Base-by-base conservation (phyloP, 2,329 filamentous ascomycete genomes). In the Colletotrichum sublineola region DNA sequence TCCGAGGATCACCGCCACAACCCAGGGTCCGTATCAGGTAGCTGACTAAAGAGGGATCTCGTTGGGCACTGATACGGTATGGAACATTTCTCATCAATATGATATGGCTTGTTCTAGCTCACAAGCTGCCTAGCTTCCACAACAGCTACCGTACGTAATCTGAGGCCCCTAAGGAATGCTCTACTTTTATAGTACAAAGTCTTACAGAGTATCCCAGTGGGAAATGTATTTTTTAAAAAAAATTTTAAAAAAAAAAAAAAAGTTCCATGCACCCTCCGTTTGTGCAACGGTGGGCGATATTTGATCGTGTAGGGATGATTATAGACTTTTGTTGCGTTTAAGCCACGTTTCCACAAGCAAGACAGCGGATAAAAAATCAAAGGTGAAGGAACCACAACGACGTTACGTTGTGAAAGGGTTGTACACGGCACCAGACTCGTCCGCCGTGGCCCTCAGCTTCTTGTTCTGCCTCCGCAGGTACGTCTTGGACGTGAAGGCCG, bases 341-440 rank as follows among this genome's bases (percentile, higher is more conserved):
- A n/a, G 31, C 31, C 18, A n/a, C 7, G 14, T 15, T 36, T n/a
- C 14, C 52, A 11, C 18, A n/a, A 55, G 11, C 52, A 36, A 55
- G 31, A 12, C 44, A 46, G 7, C 7, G 6, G 6, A 46, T 7
- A 6, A 4, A 6, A n/a, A 2, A 20, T 2, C n/a, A n/a, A 12
- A 12, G 18, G 18, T 11, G 5, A n/a, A 5, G 8, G 12, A 52
- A 31, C n/a, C 24, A 8, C 3, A 14, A n/a, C 5, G 3, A n/a
- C 44, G 31, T 67, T 42, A 74, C 33, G 73, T 74, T n/a, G 73
- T 74, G 31, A 74, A 75, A 6, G 73, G 73, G 42, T 75, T 75
- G 67, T 66, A 72, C 15, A 63, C 36, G 0, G 46, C 63, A 7
- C 73, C 71, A 2, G 42, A 24, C 14, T 38, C 44, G 40, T 75